Base-by-base conservation (phyloP, 2,329 filamentous ascomycete species). In the Colletotrichum noveboracense region DNA sequence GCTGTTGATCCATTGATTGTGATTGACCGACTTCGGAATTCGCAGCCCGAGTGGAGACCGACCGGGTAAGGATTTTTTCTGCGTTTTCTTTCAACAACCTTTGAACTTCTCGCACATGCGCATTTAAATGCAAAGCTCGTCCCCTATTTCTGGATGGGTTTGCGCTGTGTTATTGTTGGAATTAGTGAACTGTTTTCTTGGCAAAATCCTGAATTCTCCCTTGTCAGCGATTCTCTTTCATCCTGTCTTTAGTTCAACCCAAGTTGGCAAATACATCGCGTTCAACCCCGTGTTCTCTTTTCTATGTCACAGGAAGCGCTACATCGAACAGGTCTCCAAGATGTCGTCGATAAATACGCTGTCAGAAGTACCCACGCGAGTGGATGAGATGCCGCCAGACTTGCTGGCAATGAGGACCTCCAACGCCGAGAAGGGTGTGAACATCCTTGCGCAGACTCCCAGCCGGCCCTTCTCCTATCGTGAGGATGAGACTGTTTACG, bases 401-500 rank as follows among this genome's bases (percentile, higher is more conserved):
- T 9, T 76, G 21, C 24, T 76, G 2, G 70, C 74, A 3, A 18
- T 76, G 21, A 65, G 48, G 3, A 76, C 74, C 5, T 76, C 74
- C 70, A 76, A 76, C 58, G 74, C 74, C 21, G 74, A 76, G 34
- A 76, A 76, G 70, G 74, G 74, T 4, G 74, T 76, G 18, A 76
- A 76, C 34, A 76, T 76, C 28, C 66, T 76, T 2, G 74, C 74
- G 34, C 74, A 73, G 12, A 76, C 70, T 2, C 70, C 74, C 10
- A 76, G 74, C 34, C 43, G 74, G 10, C 73, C 73, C 8, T 74
- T 69, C 18, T 76, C 74, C 5, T 65, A 64, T n/a, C 74, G 74
- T 24, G 74, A 76, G n/a, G 74, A 76, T 18, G 70, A 76, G 58
- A 65, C 77, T 2, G 66, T 78, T 26, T 80, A 80, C 75, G 74